Evolutionary conservation across 1,139 yeast species (phyloP), one percentile per base, ranked within the genome.

Genomic region (Yamadazyma sp.): DNA sequence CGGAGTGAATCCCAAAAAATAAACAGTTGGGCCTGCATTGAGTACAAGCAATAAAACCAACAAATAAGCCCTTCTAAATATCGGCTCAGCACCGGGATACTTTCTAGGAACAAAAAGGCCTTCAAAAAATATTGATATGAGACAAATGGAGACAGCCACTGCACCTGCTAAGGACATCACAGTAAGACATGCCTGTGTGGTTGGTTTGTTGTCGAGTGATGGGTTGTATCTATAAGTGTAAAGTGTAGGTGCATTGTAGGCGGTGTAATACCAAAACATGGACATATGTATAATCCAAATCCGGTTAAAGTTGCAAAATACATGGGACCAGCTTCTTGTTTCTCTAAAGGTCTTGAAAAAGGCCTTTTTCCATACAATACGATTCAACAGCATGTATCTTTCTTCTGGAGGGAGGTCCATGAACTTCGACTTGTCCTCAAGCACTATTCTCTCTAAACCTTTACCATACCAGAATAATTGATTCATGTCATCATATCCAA

Each of bases 401-500:
- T 76, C 74, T 31, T 62, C 57, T 1, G 77, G 71, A 2, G 67
- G 67, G 26, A 70, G 49, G 35, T 62, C 62, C 61, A 77, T 64
- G 33, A 80, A 54, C 28, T 52, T 61, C 3, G 62, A 59, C 38
- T 55, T 59, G 33, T 68, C 69, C 4, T 54, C 48, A 30, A 78
- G 51, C 2, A 59, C 56, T 11, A 80, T 62, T 40, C 62, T 65
- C 37, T 70, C 70, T 38, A 80, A 59, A 1, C 81, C 78, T 39
- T 72, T 57, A 15, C 67, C 53, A 45, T 77, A 70, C 86, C 86
- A 80, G 48, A 80, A 80, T 44, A 74, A 60, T 51, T 76, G 85
- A 50, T 80, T 80, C 61, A 80, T 78, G 51, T 79, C 85, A 57
- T 79, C 85, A 52, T 80, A 80, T 0, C 86, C 85, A 37, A 80